phyloP scores from a whole-genome alignment of 371 early-diverging fungal genomes.

The Blastocladiella emersonii region DNA sequence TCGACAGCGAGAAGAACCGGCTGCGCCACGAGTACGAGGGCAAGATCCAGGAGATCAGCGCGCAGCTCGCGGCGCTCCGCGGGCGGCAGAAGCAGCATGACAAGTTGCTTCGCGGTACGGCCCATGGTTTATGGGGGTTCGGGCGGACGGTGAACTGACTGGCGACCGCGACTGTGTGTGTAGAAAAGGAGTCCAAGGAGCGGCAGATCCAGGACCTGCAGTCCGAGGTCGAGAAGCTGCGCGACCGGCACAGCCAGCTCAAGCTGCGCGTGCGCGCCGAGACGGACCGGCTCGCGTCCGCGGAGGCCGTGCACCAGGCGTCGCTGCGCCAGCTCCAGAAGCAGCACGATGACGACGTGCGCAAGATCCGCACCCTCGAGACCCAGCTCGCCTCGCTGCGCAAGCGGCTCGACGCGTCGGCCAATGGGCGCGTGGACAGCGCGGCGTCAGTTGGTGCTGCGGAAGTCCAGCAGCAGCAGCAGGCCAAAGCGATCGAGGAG shows the following conservation, averaged over 20 bases:
- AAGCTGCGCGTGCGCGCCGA: background rate
- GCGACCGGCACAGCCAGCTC: background rate
- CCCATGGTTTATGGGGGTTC: no score
- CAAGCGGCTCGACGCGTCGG: background rate
- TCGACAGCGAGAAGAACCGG: background rate
- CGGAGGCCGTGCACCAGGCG: background rate
- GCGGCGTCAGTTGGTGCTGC: no score
- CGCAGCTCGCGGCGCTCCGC: background rate
- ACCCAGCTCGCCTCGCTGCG: background rate
- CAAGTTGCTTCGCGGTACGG: background rate
- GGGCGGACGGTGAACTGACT: background rate
- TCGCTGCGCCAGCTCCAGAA: background rate
- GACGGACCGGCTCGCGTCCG: background rate
- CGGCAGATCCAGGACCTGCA: background rate
- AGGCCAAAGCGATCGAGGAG: no score
- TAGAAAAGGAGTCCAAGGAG: background rate
- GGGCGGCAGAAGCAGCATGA: conserved; percentile 1
- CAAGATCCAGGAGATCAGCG: background rate
- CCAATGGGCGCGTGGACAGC: no score
- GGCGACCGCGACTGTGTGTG: no score
- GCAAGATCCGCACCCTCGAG: background rate
- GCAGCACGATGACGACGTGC: background rate
- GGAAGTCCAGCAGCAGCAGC: no score
- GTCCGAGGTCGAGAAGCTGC: background rate
- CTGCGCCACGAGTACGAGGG: background rate